Percentiles rank a stretch among this genome's conserved stretches.
Evolutionary conservation across 2,329 filamentous ascomycete species (phyloP).

Genomic region (Akanthomyces dipterigenus): DNA sequence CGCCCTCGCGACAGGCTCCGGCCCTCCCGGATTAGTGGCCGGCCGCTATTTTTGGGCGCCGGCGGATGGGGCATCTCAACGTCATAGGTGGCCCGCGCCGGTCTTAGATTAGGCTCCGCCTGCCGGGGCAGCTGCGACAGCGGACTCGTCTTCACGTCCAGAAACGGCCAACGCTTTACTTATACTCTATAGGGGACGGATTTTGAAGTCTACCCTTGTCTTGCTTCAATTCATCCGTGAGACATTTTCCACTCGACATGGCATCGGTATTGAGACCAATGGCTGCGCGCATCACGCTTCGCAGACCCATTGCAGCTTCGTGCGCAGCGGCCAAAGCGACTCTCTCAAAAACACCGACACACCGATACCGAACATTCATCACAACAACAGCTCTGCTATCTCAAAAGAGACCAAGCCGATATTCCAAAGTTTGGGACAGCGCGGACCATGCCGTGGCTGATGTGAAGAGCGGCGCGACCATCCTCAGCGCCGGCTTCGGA

Average conservation of each 20-base stretch:
- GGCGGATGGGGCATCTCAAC: background rate
- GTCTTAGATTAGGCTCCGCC: conserved; percentile 1
- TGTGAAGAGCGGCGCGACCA: conserved; percentile 60
- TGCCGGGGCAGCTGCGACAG: background rate
- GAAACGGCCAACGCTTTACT: background rate
- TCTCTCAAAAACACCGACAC: background rate
- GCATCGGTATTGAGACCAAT: conserved; percentile 5
- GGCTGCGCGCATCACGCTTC: background rate
- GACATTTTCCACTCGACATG: background rate
- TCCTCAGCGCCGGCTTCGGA: conserved; percentile 76
- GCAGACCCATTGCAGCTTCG: background rate
- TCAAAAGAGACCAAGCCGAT: background rate
- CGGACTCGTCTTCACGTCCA: background rate
- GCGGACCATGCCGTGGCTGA: conserved; percentile 66
- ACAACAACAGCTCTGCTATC: background rate
- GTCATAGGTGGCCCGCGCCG: background rate
- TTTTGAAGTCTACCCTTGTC: background rate
- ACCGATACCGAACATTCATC: background rate
- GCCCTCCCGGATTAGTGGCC: background rate
- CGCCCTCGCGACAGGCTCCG: background rate
- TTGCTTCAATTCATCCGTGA: background rate
- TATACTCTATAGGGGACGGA: background rate
- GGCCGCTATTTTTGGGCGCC: background rate
- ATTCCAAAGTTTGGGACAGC: conserved; percentile 44
- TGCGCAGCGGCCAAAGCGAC: background rate